Evolutionary conservation across 192 early-diverging fungal genomes (phyloP), one percentile per base, ranked within the genome.

Genomic region (Chytriomyces sp.): DNA sequence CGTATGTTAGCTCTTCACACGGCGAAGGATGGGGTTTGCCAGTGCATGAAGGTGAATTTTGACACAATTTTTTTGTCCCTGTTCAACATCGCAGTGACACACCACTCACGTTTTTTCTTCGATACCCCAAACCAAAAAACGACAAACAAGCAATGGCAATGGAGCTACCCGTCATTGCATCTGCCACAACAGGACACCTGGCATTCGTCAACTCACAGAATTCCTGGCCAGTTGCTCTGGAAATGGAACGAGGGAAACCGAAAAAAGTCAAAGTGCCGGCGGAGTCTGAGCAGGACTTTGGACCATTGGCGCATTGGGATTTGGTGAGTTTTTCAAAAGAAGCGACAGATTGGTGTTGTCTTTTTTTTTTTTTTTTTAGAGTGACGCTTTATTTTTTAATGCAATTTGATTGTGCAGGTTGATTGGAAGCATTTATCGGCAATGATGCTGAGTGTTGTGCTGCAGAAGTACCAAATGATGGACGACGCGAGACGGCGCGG

Each of bases 21-120:
- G 66, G 66, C 7, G 66, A 67, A 24, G 66, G 66, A 13, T 67
- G 66, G 66, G 66, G 66, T 0, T 24, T 67, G 24, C 66, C 66
- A 45, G 66, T 47, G 0, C 66, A 67, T 47, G 66, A 67, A 24
- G 28, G 28, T 35, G 28, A 35, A 35, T 35, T 35, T 35, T 35
- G 28, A 0, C 28, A 0, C 28, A 35, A 35, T 35, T 35, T 35
- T 35, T 35, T 35, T 35, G 28, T 35, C 28, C 28, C 28, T 35
- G 28, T 35, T 35, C 28, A 35, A 35, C 28, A 1, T 2, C n/a
- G n/a, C n/a, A n/a, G n/a, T 2, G 2, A 35, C 28, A 35, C 28
- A 35, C 28, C 28, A 35, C 28, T 35, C 28, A 35, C 28, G 28
- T 0, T 35, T 35, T 35, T 35, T 0, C 0, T 35, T 35, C 28